These are phyloP conservation scores for Poa pratensis DNA, from an alignment of 176 grass and related monocot genomes.

Conservation along the genomic window DNA sequence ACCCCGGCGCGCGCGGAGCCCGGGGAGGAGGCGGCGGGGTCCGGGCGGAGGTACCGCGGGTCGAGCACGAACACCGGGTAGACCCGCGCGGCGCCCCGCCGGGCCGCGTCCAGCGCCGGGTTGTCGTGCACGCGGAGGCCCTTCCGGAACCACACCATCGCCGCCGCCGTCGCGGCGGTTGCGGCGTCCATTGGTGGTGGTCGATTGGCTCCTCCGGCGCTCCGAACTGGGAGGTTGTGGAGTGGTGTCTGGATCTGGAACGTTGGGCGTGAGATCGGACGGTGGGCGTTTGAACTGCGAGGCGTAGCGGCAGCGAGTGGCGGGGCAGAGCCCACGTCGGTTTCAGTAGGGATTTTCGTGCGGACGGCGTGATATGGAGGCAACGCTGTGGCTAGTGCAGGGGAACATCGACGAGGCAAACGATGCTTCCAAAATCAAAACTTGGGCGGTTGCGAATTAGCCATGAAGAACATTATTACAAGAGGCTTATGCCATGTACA, in stretches of 20 bases:
- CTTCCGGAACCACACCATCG: constrained; percentile 94
- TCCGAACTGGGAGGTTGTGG: constrained; percentile 16
- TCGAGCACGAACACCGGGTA: constrained; percentile 95
- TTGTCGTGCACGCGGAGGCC: constrained; percentile 93
- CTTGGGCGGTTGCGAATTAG: neutral
- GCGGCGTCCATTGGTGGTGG: constrained; percentile 38
- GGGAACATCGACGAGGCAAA: neutral
- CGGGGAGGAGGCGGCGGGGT: constrained; percentile 59
- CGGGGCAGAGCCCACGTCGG: constrained; percentile 54
- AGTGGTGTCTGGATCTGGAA: neutral
- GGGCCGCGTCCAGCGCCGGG: constrained; percentile 72
- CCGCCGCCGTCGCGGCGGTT: constrained; percentile 45
- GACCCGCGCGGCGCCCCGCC: constrained; percentile 44
- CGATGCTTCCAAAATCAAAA: neutral
- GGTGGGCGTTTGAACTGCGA: constrained; percentile 48
- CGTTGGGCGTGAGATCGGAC: constrained; percentile 42
- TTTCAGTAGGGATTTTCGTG: constrained; percentile 20
- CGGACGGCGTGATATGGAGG: neutral
- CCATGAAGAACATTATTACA: too few relatives aligned
- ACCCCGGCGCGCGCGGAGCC: constrained; percentile 71
- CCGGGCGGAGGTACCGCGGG: constrained; percentile 70
- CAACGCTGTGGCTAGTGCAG: neutral
- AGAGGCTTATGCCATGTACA: too few relatives aligned
- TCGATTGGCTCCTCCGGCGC: neutral
- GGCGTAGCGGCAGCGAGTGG: constrained; percentile 38